phyloP scores from a whole-genome alignment of 2,329 filamentous ascomycete species.

The Fusarium nematophilum region DNA sequence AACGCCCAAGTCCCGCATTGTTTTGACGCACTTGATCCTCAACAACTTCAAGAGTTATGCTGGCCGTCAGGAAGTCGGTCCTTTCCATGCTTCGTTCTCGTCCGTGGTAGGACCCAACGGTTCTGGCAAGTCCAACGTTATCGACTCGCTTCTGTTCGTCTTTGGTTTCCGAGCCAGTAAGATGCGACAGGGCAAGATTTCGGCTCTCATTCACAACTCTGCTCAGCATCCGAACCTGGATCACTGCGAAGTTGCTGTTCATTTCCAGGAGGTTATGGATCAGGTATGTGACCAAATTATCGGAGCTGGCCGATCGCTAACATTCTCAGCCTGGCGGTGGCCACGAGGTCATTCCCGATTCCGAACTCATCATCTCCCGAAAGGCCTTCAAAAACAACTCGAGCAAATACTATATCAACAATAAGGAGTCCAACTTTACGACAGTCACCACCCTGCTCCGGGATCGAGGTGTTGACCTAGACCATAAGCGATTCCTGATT shows the following conservation, averaged over 20 bases:
- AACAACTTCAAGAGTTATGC: slow-evolving; percentile 99
- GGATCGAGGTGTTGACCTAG: slow-evolving; percentile 90
- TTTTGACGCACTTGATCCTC: slow-evolving; percentile 91
- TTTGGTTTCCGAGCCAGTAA: slow-evolving; percentile 99
- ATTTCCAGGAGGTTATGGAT: slow-evolving; percentile 96
- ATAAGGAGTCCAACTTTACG: slow-evolving; percentile 90
- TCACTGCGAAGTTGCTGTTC: slow-evolving; percentile 94
- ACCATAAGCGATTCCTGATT: slow-evolving; percentile 98
- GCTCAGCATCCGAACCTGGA: slow-evolving; percentile 86
- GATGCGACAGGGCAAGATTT: slow-evolving; percentile 99
- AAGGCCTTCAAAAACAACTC: slow-evolving; percentile 97
- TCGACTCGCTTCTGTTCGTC: slow-evolving; percentile 97
- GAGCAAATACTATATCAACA: slow-evolving; percentile 98
- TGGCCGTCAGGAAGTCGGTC: slow-evolving; percentile 92
- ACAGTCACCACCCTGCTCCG: slow-evolving; percentile 87
- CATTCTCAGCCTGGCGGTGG: slow-evolving; percentile 72
- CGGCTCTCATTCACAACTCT: slow-evolving; percentile 96
- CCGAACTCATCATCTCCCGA: slow-evolving; percentile 87
- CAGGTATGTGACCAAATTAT: slow-evolving; percentile 58
- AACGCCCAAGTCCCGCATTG: slow-evolving; percentile 85
- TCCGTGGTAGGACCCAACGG: slow-evolving; percentile 98
- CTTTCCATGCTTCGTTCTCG: slow-evolving; percentile 96
- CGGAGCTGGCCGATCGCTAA: slow-evolving; percentile 40
- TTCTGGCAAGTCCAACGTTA: slow-evolving; percentile 98
- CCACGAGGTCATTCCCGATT: slow-evolving; percentile 82